Evolutionary conservation across 345 rosid genomes (phyloP).

Genomic region (Euclidium syriacum): DNA sequence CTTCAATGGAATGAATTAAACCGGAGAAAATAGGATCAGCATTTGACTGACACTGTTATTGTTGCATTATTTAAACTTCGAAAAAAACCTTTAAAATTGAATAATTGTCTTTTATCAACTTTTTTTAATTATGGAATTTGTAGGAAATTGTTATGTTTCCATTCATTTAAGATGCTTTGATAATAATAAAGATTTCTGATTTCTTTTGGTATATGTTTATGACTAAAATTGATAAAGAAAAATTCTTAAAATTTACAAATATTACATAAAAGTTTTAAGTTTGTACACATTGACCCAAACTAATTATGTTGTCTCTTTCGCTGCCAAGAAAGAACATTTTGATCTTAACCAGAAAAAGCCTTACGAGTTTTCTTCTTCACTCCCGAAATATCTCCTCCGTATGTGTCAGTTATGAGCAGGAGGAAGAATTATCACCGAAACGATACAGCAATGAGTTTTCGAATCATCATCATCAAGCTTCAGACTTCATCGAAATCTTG

Average conservation of each 20-base stretch:
- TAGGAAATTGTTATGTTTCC: no score
- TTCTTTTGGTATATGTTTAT: no score
- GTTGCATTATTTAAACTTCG: not conserved
- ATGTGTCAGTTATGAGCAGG: not conserved
- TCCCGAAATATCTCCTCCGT: not conserved
- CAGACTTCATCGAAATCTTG: conserved; percentile 35
- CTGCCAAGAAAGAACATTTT: not conserved
- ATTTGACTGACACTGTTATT: not conserved
- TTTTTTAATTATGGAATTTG: not conserved
- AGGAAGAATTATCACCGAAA: not conserved
- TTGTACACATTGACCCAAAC: conserved; percentile 14
- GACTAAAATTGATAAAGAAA: no score
- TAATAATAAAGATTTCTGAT: no score
- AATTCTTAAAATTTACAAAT: no score
- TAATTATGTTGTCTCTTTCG: conserved; percentile 18
- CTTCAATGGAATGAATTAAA: conserved; percentile 2
- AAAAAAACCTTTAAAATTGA: not conserved
- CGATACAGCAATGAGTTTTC: not conserved
- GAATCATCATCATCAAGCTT: conserved; percentile 5
- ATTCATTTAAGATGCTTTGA: no score
- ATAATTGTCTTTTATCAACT: conserved; percentile 9
- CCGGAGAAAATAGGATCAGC: conserved; percentile 14
- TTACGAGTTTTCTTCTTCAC: not conserved
- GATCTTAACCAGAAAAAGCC: conserved; percentile 4
- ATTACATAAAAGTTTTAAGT: no score